Evolutionary conservation across 108 stramenopile genomes (phyloP), one percentile per base, ranked within the genome.

Genomic region (Pseudonitzschia delicatissima): DNA sequence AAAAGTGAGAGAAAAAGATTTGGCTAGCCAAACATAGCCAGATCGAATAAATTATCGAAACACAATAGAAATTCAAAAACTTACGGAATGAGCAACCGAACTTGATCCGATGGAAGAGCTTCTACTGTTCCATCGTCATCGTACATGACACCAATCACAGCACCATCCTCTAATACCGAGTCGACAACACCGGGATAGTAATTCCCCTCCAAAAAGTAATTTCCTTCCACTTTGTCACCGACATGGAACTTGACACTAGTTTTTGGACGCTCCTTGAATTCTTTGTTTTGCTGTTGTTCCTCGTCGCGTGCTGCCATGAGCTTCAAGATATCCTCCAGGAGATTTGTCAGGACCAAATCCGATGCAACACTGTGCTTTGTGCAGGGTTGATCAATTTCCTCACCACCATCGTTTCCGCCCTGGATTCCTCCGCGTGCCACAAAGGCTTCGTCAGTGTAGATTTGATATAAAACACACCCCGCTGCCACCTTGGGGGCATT

Each of bases 81-180:
- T n/a, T n/a, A n/a, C 20, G 60, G 60, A 35, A 61, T 47, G 5
- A 59, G 11, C 42, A 52, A 61, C 35, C 85, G 80, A 3, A 89
- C 77, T 55, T 86, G 67, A 17, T 86, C 83, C 45, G 18, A 27
- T 45, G 80, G 42, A 29, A 87, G 64, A n/a, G 71, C 37, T 59
- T 90, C 88, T 8, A 69, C 66, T 0, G 88, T 85, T 21, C 82
- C 88, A 73, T 87, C 88, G 71, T 90, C 88, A 59, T 87, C 88
- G 66, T 90, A 90, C 29, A 65, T 64, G 20, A 87, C 64, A 29
- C 55, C 58, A 5, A 90, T 61, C 44, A 40, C 28, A 32, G 62
- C 60, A 20, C 77, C 82, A 72, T 82, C 81, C 13, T 83, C 78
- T 20, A 65, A 66, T 23, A 88, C 57, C n/a, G 76, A 77, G 21